Percentiles rank a stretch among this genome's conserved stretches.
phyloP scores from a whole-genome alignment of 1,284 basidiomycete genomes.

The Ceratobasidium sp. region DNA sequence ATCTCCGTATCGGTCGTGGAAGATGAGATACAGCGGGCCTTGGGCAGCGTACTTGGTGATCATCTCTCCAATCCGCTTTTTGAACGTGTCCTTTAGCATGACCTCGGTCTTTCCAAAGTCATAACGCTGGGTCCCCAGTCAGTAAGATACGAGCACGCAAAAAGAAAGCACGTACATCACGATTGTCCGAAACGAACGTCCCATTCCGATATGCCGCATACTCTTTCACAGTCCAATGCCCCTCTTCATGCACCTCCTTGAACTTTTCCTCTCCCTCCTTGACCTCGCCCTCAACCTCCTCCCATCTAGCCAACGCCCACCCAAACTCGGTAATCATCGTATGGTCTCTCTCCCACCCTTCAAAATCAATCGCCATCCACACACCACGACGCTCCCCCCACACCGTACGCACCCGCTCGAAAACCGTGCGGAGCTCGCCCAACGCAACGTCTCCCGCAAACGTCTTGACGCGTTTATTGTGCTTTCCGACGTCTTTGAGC shows the following conservation, averaged over 20 bases:
- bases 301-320: constrained; percentile 70
- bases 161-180: constrained; percentile 61
- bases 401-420: constrained; percentile 72
- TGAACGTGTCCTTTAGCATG: constrained; percentile 64
- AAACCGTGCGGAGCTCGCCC: constrained; percentile 65
- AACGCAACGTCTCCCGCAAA: constrained; percentile 61
- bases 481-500: constrained; percentile 75
- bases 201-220: constrained; percentile 67
- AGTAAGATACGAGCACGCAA: neutral
- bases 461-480: constrained; percentile 75
- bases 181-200: constrained; percentile 69
- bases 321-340: constrained; percentile 78
- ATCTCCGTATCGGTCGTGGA: constrained; percentile 80
- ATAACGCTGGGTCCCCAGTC: constrained; percentile 63
- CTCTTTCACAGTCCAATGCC: constrained; percentile 75
- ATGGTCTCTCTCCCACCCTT: constrained; percentile 81
- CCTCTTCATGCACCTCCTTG: constrained; percentile 50
- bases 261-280: constrained; percentile 42
- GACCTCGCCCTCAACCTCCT: constrained; percentile 57
- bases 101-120: constrained; percentile 70
- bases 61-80: constrained; percentile 63
- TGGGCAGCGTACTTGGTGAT: constrained; percentile 58
- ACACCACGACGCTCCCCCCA: constrained; percentile 70
- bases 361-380: constrained; percentile 82
- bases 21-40: constrained; percentile 79